A percentile compares a stretch with the other conserved stretches of the same genome.
phyloP scores from a whole-genome alignment of 306 rosid species.

The Rosa rugosa region DNA sequence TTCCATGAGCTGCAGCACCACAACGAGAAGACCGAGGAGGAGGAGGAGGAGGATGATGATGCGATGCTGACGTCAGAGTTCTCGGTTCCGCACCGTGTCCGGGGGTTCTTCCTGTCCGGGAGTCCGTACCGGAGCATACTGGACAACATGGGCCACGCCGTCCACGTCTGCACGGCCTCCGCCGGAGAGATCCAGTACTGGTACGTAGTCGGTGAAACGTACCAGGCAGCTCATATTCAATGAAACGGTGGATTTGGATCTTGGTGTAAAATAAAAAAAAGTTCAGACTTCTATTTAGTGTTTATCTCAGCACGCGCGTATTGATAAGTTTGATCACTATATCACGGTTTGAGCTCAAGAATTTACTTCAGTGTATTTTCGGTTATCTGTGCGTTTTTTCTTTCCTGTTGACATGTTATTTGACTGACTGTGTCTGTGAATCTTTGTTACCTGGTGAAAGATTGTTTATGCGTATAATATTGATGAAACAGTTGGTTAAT shows the following conservation, averaged over 20 bases:
- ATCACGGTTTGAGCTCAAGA: too few species aligned
- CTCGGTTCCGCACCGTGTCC: constrained; percentile 20
- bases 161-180: constrained; percentile 48
- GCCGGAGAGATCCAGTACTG: constrained; percentile 63
- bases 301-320: too few species aligned
- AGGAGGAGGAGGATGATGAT: neutral
- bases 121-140: constrained; percentile 48
- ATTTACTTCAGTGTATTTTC: neutral
- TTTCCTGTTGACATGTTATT: too few species aligned
- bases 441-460: too few species aligned
- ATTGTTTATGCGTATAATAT: neutral
- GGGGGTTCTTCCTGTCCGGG: constrained; percentile 39
- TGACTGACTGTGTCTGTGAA: too few species aligned
- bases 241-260: neutral
- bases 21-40: constrained; percentile 8
- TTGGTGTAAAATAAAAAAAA: neutral
- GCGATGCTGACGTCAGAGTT: constrained; percentile 4
- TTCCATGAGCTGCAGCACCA: constrained; percentile 37
- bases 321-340: too few species aligned
- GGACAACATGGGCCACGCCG: constrained; percentile 63
- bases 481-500: neutral
- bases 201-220: constrained; percentile 31
- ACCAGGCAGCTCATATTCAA: neutral
- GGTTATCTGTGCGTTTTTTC: too few species aligned
- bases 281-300: too few species aligned